Base-by-base conservation (phyloP, 2,329 filamentous ascomycete species). In the Aspergillus costaricaensis region DNA sequence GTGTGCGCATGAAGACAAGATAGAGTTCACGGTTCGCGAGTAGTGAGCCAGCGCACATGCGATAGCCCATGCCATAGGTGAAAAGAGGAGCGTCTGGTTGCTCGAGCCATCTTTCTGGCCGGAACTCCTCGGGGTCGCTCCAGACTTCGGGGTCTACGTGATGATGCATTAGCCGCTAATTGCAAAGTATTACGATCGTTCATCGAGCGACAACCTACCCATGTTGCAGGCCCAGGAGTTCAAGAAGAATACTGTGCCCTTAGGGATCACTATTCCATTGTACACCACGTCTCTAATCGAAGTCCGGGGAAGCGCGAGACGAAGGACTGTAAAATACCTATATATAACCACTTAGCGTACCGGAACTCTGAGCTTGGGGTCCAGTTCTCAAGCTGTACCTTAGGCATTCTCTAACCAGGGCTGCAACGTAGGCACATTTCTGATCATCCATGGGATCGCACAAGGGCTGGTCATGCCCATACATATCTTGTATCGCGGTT, bases 151-250 rank as follows among this genome's bases (percentile, higher is more conserved):
- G 75, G 67, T 87, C 85, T 78, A 62, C 38, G 30, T 17, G 4
- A 47, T 23, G 21, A 23, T 23, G 8, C 9, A 6, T 44, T 25
- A 47, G 59, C 25, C 43, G 48, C 54, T 56, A 41, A 21, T 17
- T 43, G 6, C 27, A 12, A 15, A 10, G 4, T 14, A 17, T 14
- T 15, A 5, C 3, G 21, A 2, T n/a, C 5, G 7, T 8, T 27
- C 4, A 21, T 19, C 43, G 10, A n/a, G 15, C 3, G 15, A 47
- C 1, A 12, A 72, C 79, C 68, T 75, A 86, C 85, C 86, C 84
- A 87, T 88, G 62, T 89, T 89, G 67, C 87, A 89, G 2, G 86
- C 86, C 86, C 86, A 89, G 0, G 86, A 84, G 60, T 89, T 90
- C 25, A 89, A 74, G 70, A 88, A 89, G 38, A 88, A 80, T 0